phyloP scores from a whole-genome alignment of 352 stramenopile genomes.

The Thalassiosira mediterranea region DNA sequence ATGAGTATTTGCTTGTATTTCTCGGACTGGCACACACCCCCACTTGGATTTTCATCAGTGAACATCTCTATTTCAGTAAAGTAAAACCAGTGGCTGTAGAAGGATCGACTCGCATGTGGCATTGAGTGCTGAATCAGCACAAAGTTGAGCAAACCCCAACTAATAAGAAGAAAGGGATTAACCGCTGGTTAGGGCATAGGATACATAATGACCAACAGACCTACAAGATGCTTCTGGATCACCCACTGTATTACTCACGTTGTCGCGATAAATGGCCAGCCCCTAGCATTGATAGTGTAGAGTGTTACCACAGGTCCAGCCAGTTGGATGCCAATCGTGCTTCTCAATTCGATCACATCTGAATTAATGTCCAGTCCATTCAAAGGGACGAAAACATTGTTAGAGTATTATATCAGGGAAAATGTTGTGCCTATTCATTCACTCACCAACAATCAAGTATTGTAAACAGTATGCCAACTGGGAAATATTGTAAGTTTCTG shows the following conservation, averaged over 20 bases:
- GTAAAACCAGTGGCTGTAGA: conserved; percentile 69
- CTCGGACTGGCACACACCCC: conserved; percentile 53
- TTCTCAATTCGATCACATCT: conserved; percentile 59
- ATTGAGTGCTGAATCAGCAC: conserved; percentile 49
- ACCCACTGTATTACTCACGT: no score
- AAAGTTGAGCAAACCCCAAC: conserved; percentile 68
- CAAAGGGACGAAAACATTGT: not conserved
- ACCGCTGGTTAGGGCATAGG: no score
- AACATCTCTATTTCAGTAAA: conserved; percentile 70
- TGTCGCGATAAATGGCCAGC: no score
- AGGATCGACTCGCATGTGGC: conserved; percentile 41
- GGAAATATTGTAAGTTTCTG: no score
- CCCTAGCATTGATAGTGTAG: conserved; percentile 67
- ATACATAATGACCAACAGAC: no score
- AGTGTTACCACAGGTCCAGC: conserved; percentile 70
- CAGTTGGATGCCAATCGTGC: conserved; percentile 35
- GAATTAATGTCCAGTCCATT: conserved; percentile 16
- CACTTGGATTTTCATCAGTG: conserved; percentile 43
- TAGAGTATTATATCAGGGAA: not conserved
- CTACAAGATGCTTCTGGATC: no score
- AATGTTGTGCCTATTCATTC: no score
- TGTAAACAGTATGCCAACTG: conserved; percentile 36
- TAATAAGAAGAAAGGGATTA: conserved; percentile 55
- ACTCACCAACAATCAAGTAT: conserved; percentile 48
- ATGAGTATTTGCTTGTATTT: conserved; percentile 64